Evolutionary conservation across 2,329 filamentous ascomycete genomes (phyloP).

Genomic region (Aschersonia sp.): DNA sequence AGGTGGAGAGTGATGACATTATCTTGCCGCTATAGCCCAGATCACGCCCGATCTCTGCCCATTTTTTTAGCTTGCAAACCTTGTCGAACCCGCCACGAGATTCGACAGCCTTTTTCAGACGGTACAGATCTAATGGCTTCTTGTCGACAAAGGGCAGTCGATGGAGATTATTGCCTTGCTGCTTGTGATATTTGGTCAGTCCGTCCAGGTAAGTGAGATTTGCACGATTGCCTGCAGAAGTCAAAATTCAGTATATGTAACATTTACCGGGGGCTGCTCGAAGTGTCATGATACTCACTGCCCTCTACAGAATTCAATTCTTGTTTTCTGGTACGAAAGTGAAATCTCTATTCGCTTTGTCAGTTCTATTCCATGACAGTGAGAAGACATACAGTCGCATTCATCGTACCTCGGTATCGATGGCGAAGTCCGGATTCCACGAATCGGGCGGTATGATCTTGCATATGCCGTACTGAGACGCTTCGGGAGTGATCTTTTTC

Average conservation of each 20-base stretch:
- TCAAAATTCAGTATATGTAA: background rate
- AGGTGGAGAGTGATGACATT: constrained; percentile 96
- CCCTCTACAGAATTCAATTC: constrained; percentile 97
- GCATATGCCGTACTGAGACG: constrained; percentile 77
- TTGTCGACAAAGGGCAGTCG: constrained; percentile 96
- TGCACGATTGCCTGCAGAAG: constrained; percentile 62
- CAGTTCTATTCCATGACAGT: background rate
- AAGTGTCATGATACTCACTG: constrained; percentile 43
- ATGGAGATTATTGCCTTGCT: constrained; percentile 86
- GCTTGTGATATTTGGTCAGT: constrained; percentile 90
- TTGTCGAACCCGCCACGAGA: constrained; percentile 88
- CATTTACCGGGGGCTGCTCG: background rate
- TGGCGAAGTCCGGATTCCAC: constrained; percentile 92
- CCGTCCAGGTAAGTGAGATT: constrained; percentile 95
- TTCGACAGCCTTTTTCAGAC: constrained; percentile 93
- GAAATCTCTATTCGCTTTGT: constrained; percentile 55
- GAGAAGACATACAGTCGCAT: constrained; percentile 3
- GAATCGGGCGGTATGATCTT: constrained; percentile 88
- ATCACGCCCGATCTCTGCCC: constrained; percentile 95
- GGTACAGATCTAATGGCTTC: constrained; percentile 87
- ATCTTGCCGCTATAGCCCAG: constrained; percentile 98
- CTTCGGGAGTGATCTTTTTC: constrained; percentile 78
- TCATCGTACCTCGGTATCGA: constrained; percentile 73
- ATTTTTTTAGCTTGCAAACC: constrained; percentile 96
- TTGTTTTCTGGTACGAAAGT: constrained; percentile 91